Conservation (phyloP, 192 early-diverging fungal genomes). For the Backusella luteola region DNA sequence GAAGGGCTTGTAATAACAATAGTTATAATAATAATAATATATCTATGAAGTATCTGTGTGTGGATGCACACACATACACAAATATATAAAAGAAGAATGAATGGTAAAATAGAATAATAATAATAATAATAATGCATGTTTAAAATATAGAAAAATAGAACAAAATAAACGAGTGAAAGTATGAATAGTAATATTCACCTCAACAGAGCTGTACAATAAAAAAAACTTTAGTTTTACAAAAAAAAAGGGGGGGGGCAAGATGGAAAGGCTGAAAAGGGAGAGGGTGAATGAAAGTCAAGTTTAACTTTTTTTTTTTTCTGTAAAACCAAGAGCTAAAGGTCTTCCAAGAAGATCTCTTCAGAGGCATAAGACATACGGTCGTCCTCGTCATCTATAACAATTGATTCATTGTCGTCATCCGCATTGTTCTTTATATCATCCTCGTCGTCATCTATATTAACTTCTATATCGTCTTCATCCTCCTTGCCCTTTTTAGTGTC, state of each 20-base stretch:
- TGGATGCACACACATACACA: not conserved
- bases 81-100: not conserved
- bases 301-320: no score
- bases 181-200: not conserved
- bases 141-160: not conserved
- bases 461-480: not conserved
- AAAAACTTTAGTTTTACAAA: not conserved
- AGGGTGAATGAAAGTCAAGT: not conserved
- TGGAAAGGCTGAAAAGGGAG: not conserved
- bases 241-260: not conserved
- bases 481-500: conserved; percentile 7
- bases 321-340: not conserved
- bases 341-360: conserved; percentile 9
- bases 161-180: not conserved
- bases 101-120: not conserved
- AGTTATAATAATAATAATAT: not conserved
- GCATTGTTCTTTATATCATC: not conserved
- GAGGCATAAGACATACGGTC: conserved; percentile 4
- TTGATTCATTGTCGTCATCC: conserved; percentile 3
- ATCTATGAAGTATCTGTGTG: not conserved
- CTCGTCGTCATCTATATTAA: not conserved
- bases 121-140: not conserved
- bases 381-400: conserved; percentile 12
- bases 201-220: not conserved
- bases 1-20: not conserved